Evolutionary conservation across 164 flowering plant genomes (phyloP).

Genomic region (Chimonanthus praecox): DNA sequence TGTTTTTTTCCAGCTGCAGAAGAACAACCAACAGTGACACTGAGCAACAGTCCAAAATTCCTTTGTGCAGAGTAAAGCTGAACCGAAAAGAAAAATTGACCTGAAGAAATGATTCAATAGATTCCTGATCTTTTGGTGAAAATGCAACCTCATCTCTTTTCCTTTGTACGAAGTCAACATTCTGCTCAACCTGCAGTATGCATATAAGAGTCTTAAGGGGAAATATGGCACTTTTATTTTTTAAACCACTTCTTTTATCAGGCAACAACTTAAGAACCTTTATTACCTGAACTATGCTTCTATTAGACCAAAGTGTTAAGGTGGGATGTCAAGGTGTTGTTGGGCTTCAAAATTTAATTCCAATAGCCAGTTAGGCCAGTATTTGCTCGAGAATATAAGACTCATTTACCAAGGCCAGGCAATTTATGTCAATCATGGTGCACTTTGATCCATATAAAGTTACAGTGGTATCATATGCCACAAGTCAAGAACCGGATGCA

Average conservation of each 20-base stretch:
- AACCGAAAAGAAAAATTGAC: constrained; percentile 23
- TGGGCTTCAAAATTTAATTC: background rate
- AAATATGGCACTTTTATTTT: background rate
- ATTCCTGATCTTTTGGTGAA: constrained; percentile 75
- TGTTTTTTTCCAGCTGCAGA: constrained; percentile 16
- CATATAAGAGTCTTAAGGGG: background rate
- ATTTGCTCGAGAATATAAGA: too few relatives aligned
- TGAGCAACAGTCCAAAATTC: background rate
- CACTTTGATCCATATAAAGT: too few relatives aligned
- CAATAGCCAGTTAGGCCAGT: background rate
- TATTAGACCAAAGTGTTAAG: background rate
- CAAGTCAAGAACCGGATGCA: too few relatives aligned
- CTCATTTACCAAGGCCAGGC: too few relatives aligned
- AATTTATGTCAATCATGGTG: too few relatives aligned
- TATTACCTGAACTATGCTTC: background rate
- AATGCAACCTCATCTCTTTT: constrained; percentile 78
- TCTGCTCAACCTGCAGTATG: constrained; percentile 65
- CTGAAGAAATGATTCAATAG: constrained; percentile 80
- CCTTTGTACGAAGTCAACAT: constrained; percentile 65
- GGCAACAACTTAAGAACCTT: background rate
- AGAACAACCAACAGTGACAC: background rate
- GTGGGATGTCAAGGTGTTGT: background rate
- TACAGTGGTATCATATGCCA: too few relatives aligned
- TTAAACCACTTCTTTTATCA: background rate
- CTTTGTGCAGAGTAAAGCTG: background rate